phyloP scores from a whole-genome alignment of 306 rosid genomes.

The Comarum palustre region DNA sequence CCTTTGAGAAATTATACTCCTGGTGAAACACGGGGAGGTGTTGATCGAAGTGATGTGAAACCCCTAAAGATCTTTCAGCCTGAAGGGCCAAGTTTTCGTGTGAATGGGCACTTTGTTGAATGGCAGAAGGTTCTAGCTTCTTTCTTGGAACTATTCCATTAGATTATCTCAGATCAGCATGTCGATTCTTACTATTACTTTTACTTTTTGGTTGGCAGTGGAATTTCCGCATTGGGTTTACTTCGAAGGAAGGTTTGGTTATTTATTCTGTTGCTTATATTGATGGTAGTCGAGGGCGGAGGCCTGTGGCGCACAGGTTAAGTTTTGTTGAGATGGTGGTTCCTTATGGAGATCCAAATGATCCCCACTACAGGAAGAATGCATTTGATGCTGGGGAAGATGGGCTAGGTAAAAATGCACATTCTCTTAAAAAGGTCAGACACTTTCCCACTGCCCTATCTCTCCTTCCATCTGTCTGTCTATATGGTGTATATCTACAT shows the following conservation, averaged over 20 bases:
- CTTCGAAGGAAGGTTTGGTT: slow-evolving; percentile 70
- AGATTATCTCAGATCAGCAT: slow-evolving; percentile 16
- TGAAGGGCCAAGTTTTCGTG: slow-evolving; percentile 84
- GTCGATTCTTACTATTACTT: background rate
- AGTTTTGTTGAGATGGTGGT: slow-evolving; percentile 88
- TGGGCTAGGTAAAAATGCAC: slow-evolving; percentile 78
- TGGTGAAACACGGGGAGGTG: slow-evolving; percentile 78
- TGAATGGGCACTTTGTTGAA: slow-evolving; percentile 62
- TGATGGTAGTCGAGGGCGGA: slow-evolving; percentile 74
- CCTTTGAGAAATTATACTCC: slow-evolving; percentile 69
- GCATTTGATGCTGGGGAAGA: slow-evolving; percentile 92
- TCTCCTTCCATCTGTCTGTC: background rate
- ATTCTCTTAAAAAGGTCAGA: slow-evolving; percentile 74
- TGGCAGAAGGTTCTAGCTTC: slow-evolving; percentile 64
- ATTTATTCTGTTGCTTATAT: slow-evolving; percentile 64
- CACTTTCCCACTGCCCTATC: background rate
- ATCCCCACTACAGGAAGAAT: slow-evolving; percentile 80
- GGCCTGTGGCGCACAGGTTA: slow-evolving; percentile 71
- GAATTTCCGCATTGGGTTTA: slow-evolving; percentile 78
- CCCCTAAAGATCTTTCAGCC: slow-evolving; percentile 68
- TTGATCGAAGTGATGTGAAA: slow-evolving; percentile 80
- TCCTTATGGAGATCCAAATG: slow-evolving; percentile 84
- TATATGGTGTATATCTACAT: slow-evolving; percentile 1
- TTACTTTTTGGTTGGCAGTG: slow-evolving; percentile 51
- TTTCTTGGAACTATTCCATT: slow-evolving; percentile 9